These are phyloP conservation scores for Aspergillus luchuensis DNA, from an alignment of 2,329 filamentous ascomycete genomes.

Conservation along the genomic window DNA sequence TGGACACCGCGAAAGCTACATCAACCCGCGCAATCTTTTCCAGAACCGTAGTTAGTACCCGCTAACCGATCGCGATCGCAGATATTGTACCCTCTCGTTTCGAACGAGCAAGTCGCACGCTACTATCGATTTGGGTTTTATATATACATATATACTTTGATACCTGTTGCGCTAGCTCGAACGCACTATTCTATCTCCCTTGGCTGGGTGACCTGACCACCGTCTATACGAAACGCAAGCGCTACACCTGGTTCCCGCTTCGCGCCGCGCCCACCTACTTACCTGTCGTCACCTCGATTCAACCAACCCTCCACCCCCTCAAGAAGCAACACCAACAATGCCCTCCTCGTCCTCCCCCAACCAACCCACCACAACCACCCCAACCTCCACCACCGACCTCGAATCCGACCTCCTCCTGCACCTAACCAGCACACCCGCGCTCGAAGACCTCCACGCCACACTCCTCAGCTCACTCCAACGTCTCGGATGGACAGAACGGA, in stretches of 20 bases:
- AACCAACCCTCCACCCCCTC: background rate
- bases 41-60: background rate
- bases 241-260: background rate
- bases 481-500: slow-evolving; percentile 60
- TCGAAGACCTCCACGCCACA: slow-evolving; percentile 58
- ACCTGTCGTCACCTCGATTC: background rate
- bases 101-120: too few relatives aligned
- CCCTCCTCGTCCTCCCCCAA: slow-evolving; percentile 13
- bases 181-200: background rate
- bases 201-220: too few relatives aligned
- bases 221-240: background rate
- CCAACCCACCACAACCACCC: slow-evolving; percentile 4
- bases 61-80: background rate
- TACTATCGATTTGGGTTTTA: too few relatives aligned
- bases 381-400: slow-evolving; percentile 33
- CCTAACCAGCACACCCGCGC: slow-evolving; percentile 52
- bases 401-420: slow-evolving; percentile 45
- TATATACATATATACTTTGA: too few relatives aligned
- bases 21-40: background rate
- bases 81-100: background rate
- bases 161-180: too few relatives aligned
- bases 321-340: slow-evolving; percentile 5
- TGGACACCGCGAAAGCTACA: background rate
- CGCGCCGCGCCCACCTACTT: background rate
- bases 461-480: slow-evolving; percentile 59